phyloP scores from a whole-genome alignment of 176 grass and related monocot genomes.

The Oryza punctata region DNA sequence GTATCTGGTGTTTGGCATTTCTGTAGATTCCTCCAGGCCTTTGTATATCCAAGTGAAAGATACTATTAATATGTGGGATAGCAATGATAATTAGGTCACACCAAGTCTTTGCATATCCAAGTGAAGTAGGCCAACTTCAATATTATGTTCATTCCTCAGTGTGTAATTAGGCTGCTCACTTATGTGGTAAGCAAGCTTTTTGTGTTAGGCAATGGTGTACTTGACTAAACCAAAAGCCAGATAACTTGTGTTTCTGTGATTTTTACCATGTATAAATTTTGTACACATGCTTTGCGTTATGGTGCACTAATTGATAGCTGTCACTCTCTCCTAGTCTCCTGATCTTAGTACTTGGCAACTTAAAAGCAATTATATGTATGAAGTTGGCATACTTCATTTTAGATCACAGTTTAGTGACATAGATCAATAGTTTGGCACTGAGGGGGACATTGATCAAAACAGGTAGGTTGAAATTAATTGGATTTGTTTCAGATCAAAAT shows the following conservation, averaged over 20 bases:
- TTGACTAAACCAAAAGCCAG: background rate
- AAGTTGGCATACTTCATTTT: background rate
- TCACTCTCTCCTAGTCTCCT: background rate
- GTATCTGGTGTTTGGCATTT: conserved; percentile 20
- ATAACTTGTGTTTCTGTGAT: background rate
- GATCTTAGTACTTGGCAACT: background rate
- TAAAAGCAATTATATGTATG: background rate
- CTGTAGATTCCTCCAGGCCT: background rate
- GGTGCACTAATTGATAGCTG: background rate
- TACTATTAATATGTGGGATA: background rate
- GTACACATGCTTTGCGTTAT: background rate
- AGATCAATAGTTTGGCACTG: background rate
- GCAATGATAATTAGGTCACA: background rate
- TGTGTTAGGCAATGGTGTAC: background rate
- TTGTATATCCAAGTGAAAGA: background rate
- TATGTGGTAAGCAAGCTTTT: background rate
- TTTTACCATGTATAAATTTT: background rate
- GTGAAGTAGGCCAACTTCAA: background rate
- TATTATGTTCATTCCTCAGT: background rate
- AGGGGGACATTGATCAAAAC: background rate
- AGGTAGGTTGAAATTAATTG: background rate
- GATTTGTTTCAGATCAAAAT: background rate
- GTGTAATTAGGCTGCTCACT: background rate
- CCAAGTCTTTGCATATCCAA: background rate
- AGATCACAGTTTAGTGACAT: background rate